phyloP scores from a whole-genome alignment of 1,284 basidiomycete genomes.

The Schizopora paradoxa region DNA sequence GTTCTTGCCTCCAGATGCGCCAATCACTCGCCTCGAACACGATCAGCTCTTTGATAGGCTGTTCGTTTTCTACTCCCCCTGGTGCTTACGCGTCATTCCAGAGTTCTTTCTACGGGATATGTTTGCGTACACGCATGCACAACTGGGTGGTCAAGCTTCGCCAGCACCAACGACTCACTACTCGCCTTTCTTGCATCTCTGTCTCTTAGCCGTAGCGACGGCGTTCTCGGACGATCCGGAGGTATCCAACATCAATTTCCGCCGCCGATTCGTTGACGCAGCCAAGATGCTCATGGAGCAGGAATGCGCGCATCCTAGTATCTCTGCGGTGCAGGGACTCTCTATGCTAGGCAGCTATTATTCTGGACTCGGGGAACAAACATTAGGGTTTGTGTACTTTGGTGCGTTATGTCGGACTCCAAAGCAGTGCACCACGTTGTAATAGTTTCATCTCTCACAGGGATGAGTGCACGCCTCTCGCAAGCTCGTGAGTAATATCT shows the following conservation, averaged over 20 bases:
- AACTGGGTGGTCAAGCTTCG: not conserved
- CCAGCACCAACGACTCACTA: not conserved
- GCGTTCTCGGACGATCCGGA: conserved; percentile 2
- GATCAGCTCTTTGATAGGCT: not conserved
- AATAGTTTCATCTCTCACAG: not conserved
- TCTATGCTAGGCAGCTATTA: not conserved
- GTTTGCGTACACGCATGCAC: not conserved
- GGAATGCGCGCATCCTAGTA: not conserved
- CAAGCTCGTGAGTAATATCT: conserved; percentile 7
- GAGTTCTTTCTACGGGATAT: conserved; percentile 3
- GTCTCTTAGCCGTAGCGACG: not conserved
- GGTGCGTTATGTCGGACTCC: not conserved
- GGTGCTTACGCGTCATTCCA: conserved; percentile 3
- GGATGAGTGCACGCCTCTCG: conserved; percentile 15
- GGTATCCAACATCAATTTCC: not conserved
- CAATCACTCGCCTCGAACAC: not conserved
- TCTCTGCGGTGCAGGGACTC: not conserved
- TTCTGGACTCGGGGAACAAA: conserved; percentile 1
- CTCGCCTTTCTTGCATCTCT: not conserved
- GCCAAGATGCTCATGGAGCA: not conserved
- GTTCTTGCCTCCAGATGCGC: conserved; percentile 36
- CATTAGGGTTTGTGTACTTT: conserved; percentile 3
- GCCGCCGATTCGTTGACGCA: not conserved
- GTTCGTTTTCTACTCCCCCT: not conserved
- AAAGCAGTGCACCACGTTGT: not conserved